These are phyloP conservation scores for Phytophthora pisi DNA, from an alignment of 352 stramenopile species.

Conservation along the genomic window DNA sequence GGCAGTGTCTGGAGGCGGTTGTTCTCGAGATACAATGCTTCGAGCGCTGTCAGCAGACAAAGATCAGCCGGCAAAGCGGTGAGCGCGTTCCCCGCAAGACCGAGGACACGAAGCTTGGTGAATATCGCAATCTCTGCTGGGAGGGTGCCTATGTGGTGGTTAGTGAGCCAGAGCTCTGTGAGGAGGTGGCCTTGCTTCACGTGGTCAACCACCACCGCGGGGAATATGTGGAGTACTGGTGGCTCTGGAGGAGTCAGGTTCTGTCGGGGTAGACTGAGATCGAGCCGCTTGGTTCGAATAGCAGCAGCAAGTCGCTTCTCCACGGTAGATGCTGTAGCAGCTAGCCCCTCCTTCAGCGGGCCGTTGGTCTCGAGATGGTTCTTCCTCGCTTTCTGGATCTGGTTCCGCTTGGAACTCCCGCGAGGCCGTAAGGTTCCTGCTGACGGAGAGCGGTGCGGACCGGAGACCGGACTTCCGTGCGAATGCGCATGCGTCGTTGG, in stretches of 20 bases:
- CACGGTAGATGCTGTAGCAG: conserved; percentile 11
- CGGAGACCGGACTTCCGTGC: conserved; percentile 6
- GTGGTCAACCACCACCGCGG: conserved; percentile 42
- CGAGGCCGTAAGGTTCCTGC: conserved; percentile 10
- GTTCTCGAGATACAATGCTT: conserved; percentile 68
- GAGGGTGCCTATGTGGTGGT: conserved; percentile 51
- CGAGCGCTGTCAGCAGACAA: conserved; percentile 36
- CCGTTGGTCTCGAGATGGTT: conserved; percentile 1
- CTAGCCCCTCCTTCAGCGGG: not conserved
- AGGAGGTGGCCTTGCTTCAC: conserved; percentile 41
- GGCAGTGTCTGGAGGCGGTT: conserved; percentile 58
- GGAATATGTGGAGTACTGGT: conserved; percentile 46
- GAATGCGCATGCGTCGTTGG: not conserved
- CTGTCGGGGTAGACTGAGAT: conserved; percentile 42
- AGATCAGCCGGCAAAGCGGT: conserved; percentile 53
- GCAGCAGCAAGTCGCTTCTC: conserved; percentile 39
- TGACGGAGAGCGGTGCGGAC: conserved; percentile 5
- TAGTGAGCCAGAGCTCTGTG: conserved; percentile 70
- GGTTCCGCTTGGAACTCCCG: conserved; percentile 20
- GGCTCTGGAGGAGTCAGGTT: conserved; percentile 1
- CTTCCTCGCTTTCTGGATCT: conserved; percentile 24
- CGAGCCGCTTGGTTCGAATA: conserved; percentile 37
- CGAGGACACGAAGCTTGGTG: conserved; percentile 56
- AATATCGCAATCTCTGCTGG: conserved; percentile 56
- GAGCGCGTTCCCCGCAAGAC: conserved; percentile 63